These are phyloP conservation scores for Jimgerdemannia flammicorona DNA, from an alignment of 192 early-diverging fungal genomes.

Conservation along the genomic window DNA sequence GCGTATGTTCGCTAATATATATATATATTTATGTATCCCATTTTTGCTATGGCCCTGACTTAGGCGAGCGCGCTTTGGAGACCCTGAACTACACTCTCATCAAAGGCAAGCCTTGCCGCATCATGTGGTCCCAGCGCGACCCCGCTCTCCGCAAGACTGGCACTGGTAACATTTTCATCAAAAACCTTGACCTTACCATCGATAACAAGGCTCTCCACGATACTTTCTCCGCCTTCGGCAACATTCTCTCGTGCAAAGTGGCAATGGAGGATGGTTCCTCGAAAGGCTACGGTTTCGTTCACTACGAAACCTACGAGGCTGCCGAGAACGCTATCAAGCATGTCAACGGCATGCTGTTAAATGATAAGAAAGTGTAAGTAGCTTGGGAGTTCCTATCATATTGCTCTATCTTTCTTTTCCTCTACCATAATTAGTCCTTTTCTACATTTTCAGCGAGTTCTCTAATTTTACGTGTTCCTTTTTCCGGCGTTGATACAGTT, in stretches of 20 bases:
- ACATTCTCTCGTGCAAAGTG: slow-evolving; percentile 97
- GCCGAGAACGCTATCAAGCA: slow-evolving; percentile 94
- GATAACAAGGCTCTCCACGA: slow-evolving; percentile 99
- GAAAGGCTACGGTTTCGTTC: slow-evolving; percentile 98
- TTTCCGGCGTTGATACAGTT: slow-evolving; percentile 12
- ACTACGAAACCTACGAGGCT: slow-evolving; percentile 93
- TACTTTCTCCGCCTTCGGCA: slow-evolving; percentile 96
- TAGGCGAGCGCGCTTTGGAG: slow-evolving; percentile 81
- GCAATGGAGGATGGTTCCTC: slow-evolving; percentile 78
- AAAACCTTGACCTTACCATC: slow-evolving; percentile 96
- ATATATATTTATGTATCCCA: slow-evolving; percentile 8
- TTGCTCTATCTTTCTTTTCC: slow-evolving; percentile 7
- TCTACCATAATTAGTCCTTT: slow-evolving; percentile 22
- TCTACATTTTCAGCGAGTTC: too few relatives aligned
- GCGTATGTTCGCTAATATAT: slow-evolving; percentile 5
- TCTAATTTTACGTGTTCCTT: too few relatives aligned
- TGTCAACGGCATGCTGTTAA: slow-evolving; percentile 99
- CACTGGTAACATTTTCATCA: slow-evolving; percentile 98
- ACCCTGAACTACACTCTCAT: slow-evolving; percentile 94
- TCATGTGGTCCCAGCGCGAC: slow-evolving; percentile 99
- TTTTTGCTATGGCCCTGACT: slow-evolving; percentile 31
- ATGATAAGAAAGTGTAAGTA: slow-evolving; percentile 86
- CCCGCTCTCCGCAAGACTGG: slow-evolving; percentile 89
- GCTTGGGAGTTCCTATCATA: slow-evolving; percentile 25
- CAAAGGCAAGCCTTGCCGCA: slow-evolving; percentile 94